Conservation (phyloP, 2,329 filamentous ascomycete species). For the Stenocarpella maydis region DNA sequence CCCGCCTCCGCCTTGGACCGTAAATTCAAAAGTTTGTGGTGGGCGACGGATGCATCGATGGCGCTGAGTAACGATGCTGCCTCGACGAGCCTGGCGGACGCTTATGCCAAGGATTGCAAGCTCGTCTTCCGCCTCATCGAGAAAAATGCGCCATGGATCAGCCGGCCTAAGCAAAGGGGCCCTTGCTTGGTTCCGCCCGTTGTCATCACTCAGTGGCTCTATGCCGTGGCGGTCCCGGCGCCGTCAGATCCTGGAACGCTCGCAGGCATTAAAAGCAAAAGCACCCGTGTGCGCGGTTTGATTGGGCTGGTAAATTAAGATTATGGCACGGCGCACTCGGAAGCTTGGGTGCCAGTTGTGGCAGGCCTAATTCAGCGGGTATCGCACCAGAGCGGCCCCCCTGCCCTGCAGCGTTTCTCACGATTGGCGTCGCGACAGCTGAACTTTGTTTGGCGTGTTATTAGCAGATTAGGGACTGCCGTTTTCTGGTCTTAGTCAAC, state of each 20-base stretch:
- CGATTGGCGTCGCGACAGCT: neutral
- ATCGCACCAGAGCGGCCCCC: neutral
- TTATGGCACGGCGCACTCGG: conserved; percentile 8
- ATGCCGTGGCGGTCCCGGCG: neutral
- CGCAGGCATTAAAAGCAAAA: neutral
- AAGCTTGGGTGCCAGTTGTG: neutral
- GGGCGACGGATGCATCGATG: neutral
- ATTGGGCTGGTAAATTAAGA: conserved; percentile 16
- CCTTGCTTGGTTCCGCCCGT: too few relatives aligned
- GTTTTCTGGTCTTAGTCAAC: neutral
- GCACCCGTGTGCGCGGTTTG: neutral
- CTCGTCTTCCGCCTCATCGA: neutral
- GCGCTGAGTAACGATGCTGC: conserved; percentile 12
- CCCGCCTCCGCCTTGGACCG: neutral
- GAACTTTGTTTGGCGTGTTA: conserved; percentile 1
- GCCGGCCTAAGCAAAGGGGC: too few relatives aligned
- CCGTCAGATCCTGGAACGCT: neutral
- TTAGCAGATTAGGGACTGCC: neutral
- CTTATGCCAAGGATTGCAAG: conserved; percentile 21
- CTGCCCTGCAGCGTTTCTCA: neutral
- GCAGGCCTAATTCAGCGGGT: conserved; percentile 15
- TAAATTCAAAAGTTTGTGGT: too few relatives aligned
- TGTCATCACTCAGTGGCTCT: too few relatives aligned
- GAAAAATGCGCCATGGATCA: neutral
- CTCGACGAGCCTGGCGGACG: neutral